Evolutionary conservation across 768 basidiomycete genomes (phyloP).

Genomic region (Sarcodon aspratus): DNA sequence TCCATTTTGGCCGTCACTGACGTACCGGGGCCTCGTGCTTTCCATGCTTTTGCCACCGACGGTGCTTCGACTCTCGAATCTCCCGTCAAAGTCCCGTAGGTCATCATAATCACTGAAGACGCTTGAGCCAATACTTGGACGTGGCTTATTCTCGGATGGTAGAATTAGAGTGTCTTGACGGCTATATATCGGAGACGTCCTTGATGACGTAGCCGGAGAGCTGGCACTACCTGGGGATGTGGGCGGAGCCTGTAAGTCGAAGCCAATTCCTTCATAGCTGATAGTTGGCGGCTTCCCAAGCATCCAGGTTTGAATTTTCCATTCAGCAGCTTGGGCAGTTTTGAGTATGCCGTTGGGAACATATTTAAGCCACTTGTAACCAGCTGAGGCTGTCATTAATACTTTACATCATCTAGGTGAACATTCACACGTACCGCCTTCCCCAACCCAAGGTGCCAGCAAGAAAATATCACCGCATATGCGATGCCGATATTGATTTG

Average conservation of each 20-base stretch:
- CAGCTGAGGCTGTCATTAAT: constrained; percentile 22
- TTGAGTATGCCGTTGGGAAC: constrained; percentile 88
- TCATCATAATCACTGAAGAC: constrained; percentile 84
- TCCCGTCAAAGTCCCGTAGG: constrained; percentile 75
- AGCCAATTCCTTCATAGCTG: constrained; percentile 79
- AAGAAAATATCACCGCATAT: constrained; percentile 80
- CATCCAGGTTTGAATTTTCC: constrained; percentile 96
- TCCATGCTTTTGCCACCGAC: constrained; percentile 33
- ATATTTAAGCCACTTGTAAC: constrained; percentile 96
- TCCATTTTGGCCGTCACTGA: constrained; percentile 20
- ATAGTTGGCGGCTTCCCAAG: constrained; percentile 89
- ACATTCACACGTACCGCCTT: constrained; percentile 54
- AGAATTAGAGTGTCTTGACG: constrained; percentile 2
- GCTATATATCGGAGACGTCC: constrained; percentile 2
- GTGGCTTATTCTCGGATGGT: constrained; percentile 19
- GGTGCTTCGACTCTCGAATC: constrained; percentile 75
- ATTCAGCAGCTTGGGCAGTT: constrained; percentile 94
- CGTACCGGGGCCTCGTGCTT: constrained; percentile 13
- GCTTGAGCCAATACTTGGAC: constrained; percentile 65
- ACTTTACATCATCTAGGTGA: background rate
- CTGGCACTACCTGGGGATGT: constrained; percentile 18
- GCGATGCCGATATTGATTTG: constrained; percentile 61
- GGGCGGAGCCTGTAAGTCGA: constrained; percentile 33
- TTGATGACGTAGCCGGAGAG: constrained; percentile 11
- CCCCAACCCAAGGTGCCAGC: constrained; percentile 93